Base-by-base conservation (phyloP, 805 yeast genomes). In the Limtongia smithiae region DNA sequence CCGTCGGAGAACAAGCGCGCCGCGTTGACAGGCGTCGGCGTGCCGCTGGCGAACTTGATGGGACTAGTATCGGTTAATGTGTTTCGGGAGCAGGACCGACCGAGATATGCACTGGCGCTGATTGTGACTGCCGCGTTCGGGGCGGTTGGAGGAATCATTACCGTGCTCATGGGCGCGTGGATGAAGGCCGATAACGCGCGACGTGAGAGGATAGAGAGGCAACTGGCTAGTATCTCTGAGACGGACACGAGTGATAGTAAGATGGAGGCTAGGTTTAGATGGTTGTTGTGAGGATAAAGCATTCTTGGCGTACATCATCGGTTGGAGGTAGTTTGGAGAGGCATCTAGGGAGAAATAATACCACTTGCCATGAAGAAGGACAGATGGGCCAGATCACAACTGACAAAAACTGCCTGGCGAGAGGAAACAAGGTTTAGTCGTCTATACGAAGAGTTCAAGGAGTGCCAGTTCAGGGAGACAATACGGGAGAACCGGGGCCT, bases 31-130 rank as follows among this genome's bases (percentile, higher is more conserved):
- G 74, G 78, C 4, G 70, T 74, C 17, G 78, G 77, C 38, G 73
- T 78, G 55, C 80, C 81, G 2, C 68, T 77, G 48, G 81, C 80
- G 18, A 78, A 78, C 56, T 72, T 77, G 35, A 81, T 80, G 37
- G 82, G 82, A 48, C 71, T 78, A 49, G 74, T 78, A 41, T 71
- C 82, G 3, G 70, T 79, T 22, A 77, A 72, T 54, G 72, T 78
- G 36, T 78, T 78, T 63, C 65, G 76, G 48, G 59, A 75, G 9
- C 70, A 71, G 48, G 81, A 77, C 60, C 73, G 80, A 14, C 82
- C 82, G 14, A 73, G 70, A 34, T 78, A 76, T 56, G 66, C 60
- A 37, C 77, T 76, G 1, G 82, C 81, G n/a, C 68, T 78, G 32
- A 67, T 70, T 41, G 74, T 73, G 46, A 68, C 74, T 41, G 71